phyloP scores from a whole-genome alignment of 768 basidiomycete species.

The Hypholoma fasciculare region DNA sequence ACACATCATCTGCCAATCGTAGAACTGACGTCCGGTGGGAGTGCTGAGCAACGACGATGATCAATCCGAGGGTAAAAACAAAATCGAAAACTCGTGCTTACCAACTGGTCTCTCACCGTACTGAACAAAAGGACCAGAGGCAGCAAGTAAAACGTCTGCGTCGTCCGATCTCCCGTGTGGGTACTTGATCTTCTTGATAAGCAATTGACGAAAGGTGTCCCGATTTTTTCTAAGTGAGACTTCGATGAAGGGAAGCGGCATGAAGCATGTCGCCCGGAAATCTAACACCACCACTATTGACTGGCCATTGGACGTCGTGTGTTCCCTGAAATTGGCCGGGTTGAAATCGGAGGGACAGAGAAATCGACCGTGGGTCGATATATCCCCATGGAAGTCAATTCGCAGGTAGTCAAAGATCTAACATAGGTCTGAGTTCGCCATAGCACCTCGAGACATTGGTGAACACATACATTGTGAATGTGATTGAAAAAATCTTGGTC shows the following conservation, averaged over 20 bases:
- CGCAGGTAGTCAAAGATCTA: conserved; percentile 2
- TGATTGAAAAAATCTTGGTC: conserved; percentile 1
- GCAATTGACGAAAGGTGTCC: neutral
- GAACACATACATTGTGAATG: conserved; percentile 2
- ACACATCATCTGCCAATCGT: no score
- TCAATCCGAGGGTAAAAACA: no score
- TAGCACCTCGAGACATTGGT: neutral
- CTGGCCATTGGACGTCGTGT: neutral
- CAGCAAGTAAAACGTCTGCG: no score
- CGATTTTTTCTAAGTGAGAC: conserved; percentile 2
- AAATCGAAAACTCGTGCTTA: no score
- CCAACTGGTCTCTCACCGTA: no score
- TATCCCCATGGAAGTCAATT: neutral
- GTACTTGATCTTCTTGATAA: neutral
- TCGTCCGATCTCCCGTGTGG: no score
- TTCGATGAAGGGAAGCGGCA: conserved; percentile 3
- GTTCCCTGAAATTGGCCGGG: conserved; percentile 4
- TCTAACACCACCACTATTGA: neutral
- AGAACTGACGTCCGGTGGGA: no score
- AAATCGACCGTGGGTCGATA: neutral
- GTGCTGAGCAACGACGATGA: no score
- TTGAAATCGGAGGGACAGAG: conserved; percentile 4
- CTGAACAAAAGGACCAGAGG: no score
- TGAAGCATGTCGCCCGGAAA: conserved; percentile 6
- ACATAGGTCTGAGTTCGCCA: neutral